Base-by-base conservation (phyloP, 306 rosid genomes). In the Astragalus membranaceus region DNA sequence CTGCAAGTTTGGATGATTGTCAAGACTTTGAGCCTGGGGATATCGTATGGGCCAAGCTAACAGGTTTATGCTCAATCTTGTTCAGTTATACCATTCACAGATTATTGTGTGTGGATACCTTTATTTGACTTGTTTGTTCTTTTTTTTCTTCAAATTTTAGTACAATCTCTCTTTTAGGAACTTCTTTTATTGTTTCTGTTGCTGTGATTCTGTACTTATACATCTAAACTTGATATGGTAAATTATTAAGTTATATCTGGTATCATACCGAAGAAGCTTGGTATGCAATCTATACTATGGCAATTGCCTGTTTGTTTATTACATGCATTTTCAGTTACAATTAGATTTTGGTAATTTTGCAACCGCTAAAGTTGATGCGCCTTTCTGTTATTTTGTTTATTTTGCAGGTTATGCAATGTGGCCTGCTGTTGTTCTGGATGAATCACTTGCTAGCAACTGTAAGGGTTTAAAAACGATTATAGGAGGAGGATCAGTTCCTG, bases 371-470 rank as follows among this genome's bases (percentile, higher is more conserved):
- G 29, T 78, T 43, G 43, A 57, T 30, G 64, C 14, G 30, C 59
- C 54, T 15, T 72, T 62, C 67, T 52, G 29, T 52, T 39, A 12
- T 35, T 69, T 73, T 56, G 47, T 66, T 57, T 80, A 58, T 67
- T 80, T 80, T 80, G 77, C 83, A 95, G 99, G 99, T 55, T 85
- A 91, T 89, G 97, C 99, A 60, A 91, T 91, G 99, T 95, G 99
- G 99, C 99, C 99, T 37, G 99, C 99, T 70, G 81, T 95, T 80
- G 94, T 95, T 69, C 83, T 95, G 65, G 97, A 95, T 37, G 97
- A 95, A 79, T 87, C 95, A 50, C 87, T 88, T 78, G 85, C 89
- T 57, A 88, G 92, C 74, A 89, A 81, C 61, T 86, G 92, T 30
- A 89, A 87, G 82, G 97, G 99, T 66, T 77, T 94, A 71, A 87